Base-by-base conservation (phyloP, 1,284 basidiomycete species). In the Ustilago vetiveriae region DNA sequence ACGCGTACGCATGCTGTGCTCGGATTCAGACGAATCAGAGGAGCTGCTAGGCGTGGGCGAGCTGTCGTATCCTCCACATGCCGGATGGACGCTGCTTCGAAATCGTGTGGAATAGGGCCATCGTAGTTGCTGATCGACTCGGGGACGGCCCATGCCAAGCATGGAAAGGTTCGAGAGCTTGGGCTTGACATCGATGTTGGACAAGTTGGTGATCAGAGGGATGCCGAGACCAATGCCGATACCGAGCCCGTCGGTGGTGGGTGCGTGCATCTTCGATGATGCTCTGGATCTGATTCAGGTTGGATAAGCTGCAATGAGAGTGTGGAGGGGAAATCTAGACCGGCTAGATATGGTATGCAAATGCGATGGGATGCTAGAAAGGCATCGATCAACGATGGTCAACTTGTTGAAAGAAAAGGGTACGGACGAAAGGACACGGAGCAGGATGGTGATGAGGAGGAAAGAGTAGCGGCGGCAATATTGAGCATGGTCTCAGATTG, bases 181-280 rank as follows among this genome's bases (percentile, higher is more conserved):
- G 4, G 27, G 41, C 17, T 30, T 26, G 16, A 17, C 42, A 96
- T 98, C 82, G 94, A 98, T 82, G 93, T 97, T 75, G 93, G 93
- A 75, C 90, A 94, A 82, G 92, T 98, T 47, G 90, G 97, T 44
- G 93, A 97, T 84, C 92, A 94, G 79, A 88, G 94, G 56, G 4
- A 48, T 17, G 14, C 36, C 39, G 3, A 64, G 44, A 17, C 36
- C 40, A 13, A 56, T 53, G 10, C 36, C 45, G 13, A 56, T 49
- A 3, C 54, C 62, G 19, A 48, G 49, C 19, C 48, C 49, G n/a
- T 37, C 54, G 21, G 37, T 49, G 2, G 42, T 19, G 43, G 26
- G n/a, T n/a, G n/a, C 7, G 22, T 23, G 27, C 30, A 37, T 56
- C 2, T 24, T 37, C 11, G n/a, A n/a, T n/a, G n/a, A n/a, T n/a